These are phyloP conservation scores for Candida orba DNA, from an alignment of 805 yeast genomes.

Conservation along the genomic window DNA sequence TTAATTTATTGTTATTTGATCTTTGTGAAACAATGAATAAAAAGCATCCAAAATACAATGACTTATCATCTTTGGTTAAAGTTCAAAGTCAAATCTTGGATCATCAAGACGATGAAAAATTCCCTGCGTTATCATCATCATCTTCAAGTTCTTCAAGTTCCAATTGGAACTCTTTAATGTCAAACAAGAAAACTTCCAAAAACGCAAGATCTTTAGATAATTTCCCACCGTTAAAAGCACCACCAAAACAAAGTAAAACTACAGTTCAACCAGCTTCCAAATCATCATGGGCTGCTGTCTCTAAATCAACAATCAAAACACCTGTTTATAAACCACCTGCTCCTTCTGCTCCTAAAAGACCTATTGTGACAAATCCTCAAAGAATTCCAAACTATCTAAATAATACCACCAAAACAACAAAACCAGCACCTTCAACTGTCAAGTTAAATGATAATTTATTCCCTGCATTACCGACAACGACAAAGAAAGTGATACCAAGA, in stretches of 20 bases:
- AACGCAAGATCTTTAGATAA: conserved; percentile 7
- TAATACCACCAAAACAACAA: conserved; percentile 4
- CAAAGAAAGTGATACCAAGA: conserved; percentile 44
- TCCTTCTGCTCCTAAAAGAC: conserved; percentile 1
- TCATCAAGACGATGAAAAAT: conserved; percentile 29
- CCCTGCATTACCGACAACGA: conserved; percentile 40
- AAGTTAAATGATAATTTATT: conserved; percentile 29
- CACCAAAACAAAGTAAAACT: conserved; percentile 3
- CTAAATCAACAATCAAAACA: background rate
- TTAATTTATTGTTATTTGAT: conserved; percentile 52
- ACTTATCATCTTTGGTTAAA: conserved; percentile 25
- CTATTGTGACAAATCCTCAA: no score
- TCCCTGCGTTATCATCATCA: conserved; percentile 38
- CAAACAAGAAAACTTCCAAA: conserved; percentile 12
- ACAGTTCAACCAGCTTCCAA: background rate
- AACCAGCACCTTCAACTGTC: conserved; percentile 6
- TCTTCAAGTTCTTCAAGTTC: background rate
- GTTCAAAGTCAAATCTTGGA: conserved; percentile 19
- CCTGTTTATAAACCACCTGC: conserved; percentile 15
- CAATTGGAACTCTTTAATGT: background rate
- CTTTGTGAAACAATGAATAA: conserved; percentile 48
- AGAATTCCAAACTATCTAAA: conserved; percentile 12
- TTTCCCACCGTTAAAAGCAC: conserved; percentile 27
- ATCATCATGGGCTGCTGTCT: background rate
- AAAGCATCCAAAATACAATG: conserved; percentile 36